These are phyloP conservation scores for Zizania palustris DNA, from an alignment of 202 grass and related monocot species.

Conservation along the genomic window DNA sequence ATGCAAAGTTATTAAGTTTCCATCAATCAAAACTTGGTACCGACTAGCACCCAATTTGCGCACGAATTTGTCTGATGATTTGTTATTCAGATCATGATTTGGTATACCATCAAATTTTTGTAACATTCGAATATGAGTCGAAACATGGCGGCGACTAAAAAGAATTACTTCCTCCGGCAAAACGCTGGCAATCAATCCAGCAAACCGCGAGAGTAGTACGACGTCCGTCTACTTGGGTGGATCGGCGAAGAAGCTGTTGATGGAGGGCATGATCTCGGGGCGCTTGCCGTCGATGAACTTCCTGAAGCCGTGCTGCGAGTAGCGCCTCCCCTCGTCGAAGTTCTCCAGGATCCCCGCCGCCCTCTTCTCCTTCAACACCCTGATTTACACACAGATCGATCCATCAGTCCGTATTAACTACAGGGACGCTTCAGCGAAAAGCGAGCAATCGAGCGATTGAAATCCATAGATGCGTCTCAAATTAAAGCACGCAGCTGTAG, in stretches of 20 bases:
- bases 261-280: slow-evolving; percentile 61
- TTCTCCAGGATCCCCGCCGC: slow-evolving; percentile 69
- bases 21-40: no score
- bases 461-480: not conserved
- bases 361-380: slow-evolving; percentile 77
- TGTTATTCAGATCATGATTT: no score
- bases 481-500: not conserved
- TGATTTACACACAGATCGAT: not conserved
- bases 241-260: slow-evolving; percentile 68
- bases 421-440: no score
- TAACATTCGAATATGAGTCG: no score
- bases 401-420: not conserved
- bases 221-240: slow-evolving; percentile 39
- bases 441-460: not conserved
- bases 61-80: no score
- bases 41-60: no score
- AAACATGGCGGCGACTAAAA: no score
- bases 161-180: not conserved
- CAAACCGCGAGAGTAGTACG: not conserved
- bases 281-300: slow-evolving; percentile 56
- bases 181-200: not conserved
- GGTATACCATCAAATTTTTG: no score
- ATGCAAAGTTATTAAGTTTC: no score
- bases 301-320: slow-evolving; percentile 59
- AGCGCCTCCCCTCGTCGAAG: slow-evolving; percentile 58